Conservation (phyloP, 1,139 yeast species). For the Pichia sp. region DNA sequence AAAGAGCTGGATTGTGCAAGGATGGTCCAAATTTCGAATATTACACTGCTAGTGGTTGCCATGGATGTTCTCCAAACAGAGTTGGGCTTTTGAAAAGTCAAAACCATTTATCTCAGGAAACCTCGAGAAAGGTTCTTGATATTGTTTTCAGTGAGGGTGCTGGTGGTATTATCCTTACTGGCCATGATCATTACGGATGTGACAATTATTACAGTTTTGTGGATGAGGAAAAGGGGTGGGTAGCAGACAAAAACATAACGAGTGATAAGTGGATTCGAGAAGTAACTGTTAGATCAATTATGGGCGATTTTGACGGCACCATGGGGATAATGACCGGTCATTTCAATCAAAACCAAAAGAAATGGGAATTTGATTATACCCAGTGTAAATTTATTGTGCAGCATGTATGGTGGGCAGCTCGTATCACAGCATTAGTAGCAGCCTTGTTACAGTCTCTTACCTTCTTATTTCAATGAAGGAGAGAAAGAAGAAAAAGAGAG, state of each 20-base stretch:
- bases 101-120: slow-evolving; percentile 69
- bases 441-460: slow-evolving; percentile 38
- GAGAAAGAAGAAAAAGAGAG: too few relatives aligned
- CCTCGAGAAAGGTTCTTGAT: slow-evolving; percentile 63
- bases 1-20: slow-evolving; percentile 71
- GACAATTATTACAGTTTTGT: slow-evolving; percentile 56
- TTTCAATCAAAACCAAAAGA: slow-evolving; percentile 36
- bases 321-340: slow-evolving; percentile 79
- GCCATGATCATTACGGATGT: slow-evolving; percentile 97
- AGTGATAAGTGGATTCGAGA: slow-evolving; percentile 53
- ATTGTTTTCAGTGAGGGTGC: slow-evolving; percentile 56
- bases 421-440: slow-evolving; percentile 49
- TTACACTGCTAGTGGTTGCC: slow-evolving; percentile 47
- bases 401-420: slow-evolving; percentile 93
- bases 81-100: slow-evolving; percentile 75
- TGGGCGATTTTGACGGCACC: slow-evolving; percentile 94
- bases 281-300: slow-evolving; percentile 83
- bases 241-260: slow-evolving; percentile 43
- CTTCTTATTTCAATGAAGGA: slow-evolving; percentile 8
- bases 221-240: slow-evolving; percentile 45
- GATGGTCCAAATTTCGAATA: slow-evolving; percentile 79
- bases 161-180: slow-evolving; percentile 79
- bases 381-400: slow-evolving; percentile 84
- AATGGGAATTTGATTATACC: slow-evolving; percentile 65
- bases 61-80: slow-evolving; percentile 55